phyloP scores from a whole-genome alignment of 352 stramenopile genomes.

The Globisporangium middletonii region DNA sequence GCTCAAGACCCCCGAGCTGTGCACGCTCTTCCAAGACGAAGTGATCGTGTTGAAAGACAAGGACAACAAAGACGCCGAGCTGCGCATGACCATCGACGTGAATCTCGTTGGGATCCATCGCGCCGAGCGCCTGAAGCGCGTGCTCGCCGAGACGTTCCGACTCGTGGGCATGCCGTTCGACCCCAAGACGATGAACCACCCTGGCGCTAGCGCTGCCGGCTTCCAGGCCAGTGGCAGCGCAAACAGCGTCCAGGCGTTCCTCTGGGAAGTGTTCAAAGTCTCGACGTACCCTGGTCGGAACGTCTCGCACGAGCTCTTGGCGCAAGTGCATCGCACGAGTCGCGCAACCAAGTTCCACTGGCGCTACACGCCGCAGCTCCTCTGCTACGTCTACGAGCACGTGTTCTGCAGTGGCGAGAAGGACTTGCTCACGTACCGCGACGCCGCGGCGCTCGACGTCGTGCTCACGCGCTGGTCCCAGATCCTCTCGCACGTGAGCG shows the following conservation, averaged over 20 bases:
- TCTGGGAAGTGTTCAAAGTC: slow-evolving; percentile 54
- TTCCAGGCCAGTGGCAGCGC: neutral
- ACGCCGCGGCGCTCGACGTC: slow-evolving; percentile 41
- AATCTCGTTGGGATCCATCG: slow-evolving; percentile 47
- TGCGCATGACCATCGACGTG: slow-evolving; percentile 33
- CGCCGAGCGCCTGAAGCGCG: slow-evolving; percentile 36
- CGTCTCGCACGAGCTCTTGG: slow-evolving; percentile 30
- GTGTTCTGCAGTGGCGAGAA: slow-evolving; percentile 43
- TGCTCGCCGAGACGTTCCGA: slow-evolving; percentile 56
- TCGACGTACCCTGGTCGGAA: slow-evolving; percentile 27
- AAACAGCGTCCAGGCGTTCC: slow-evolving; percentile 30
- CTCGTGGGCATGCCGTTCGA: slow-evolving; percentile 62
- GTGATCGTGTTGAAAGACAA: slow-evolving; percentile 34
- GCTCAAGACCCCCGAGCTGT: slow-evolving; percentile 21
- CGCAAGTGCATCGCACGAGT: slow-evolving; percentile 42
- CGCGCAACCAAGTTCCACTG: slow-evolving; percentile 45
- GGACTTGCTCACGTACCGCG: slow-evolving; percentile 39
- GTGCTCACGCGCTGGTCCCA: slow-evolving; percentile 50
- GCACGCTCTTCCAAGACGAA: slow-evolving; percentile 21
- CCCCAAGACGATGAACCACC: slow-evolving; percentile 30
- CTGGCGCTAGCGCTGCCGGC: neutral
- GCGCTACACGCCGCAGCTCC: slow-evolving; percentile 56
- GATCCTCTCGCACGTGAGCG: slow-evolving; percentile 38
- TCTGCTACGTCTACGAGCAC: slow-evolving; percentile 52
- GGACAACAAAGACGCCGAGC: slow-evolving; percentile 27